Evolutionary conservation across 306 rosid genomes (phyloP), one percentile per base, ranked within the genome.

Genomic region (Castanopsis chinensis): DNA sequence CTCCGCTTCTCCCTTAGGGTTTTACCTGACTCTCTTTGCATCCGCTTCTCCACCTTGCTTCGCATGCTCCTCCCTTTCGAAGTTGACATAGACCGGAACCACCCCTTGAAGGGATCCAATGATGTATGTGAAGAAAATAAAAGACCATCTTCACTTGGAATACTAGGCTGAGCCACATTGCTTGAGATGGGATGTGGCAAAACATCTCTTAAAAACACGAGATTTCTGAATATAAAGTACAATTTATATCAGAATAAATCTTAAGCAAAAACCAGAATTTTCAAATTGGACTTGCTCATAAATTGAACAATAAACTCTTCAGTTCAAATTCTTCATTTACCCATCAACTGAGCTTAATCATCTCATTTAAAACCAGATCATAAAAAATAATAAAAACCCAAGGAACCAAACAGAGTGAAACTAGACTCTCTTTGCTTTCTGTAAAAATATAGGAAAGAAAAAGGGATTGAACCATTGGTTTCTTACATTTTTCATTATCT

Each of bases 21-120:
- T 84, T 89, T 95, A 58, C 99, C 99, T 1, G 97, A 86, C 78
- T 95, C 99, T 80, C 89, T 95, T 83, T 89, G 88, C 97, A 95
- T 90, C 81, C 98, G 84, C 76, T 82, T 91, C 79, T 89, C 99
- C 68, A 95, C 99, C 87, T 90, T 93, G 89, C 98, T 92, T 71
- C 99, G 88, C 94, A 93, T 95, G 79, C 96, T 93, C 77, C 93
- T 88, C 76, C 98, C 96, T 79, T 74, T 94, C 2, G 92, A 83
- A 11, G 92, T 92, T 7, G 98, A 95, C 98, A 95, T 90, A 51
- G 86, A 78, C 51, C 97, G 93, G 4, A 71, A 80, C 74, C 84
- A 81, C 71, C 79, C 87, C 82, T 84, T 82, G 78, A 88, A 86
- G 41, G 87, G 85, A 93, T 75, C 61, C 64, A 79, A 75, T 1